A percentile compares a stretch with the other conserved stretches of the same genome.
These are phyloP conservation scores for Gardenia jasminoides DNA, from an alignment of 257 asterid species.

Conservation along the genomic window DNA sequence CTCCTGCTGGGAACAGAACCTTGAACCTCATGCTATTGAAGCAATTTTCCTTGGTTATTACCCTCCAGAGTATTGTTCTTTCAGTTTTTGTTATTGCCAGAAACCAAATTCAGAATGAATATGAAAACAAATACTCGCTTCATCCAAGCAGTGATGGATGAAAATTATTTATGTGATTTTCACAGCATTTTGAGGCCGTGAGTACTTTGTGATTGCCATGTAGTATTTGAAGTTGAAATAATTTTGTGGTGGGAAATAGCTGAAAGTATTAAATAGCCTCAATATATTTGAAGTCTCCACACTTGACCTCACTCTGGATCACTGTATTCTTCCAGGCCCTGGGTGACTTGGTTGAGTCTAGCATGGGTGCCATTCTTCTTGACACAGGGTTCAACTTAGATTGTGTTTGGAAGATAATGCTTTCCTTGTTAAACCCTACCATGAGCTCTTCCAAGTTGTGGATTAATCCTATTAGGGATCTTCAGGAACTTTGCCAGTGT, in stretches of 20 bases:
- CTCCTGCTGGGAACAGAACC: too few relatives aligned
- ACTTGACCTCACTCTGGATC: conserved; percentile 27
- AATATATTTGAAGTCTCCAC: conserved; percentile 20
- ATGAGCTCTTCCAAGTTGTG: conserved; percentile 59
- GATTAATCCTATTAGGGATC: conserved; percentile 66
- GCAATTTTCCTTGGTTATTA: too few relatives aligned
- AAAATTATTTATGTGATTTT: not conserved
- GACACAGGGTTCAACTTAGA: conserved; percentile 78
- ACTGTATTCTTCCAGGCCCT: conserved; percentile 67
- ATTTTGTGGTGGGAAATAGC: not conserved
- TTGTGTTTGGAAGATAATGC: conserved; percentile 63
- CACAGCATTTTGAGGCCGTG: not conserved
- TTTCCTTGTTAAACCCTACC: conserved; percentile 66
- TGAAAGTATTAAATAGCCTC: not conserved
- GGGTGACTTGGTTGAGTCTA: conserved; percentile 95
- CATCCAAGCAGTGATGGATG: too few relatives aligned
- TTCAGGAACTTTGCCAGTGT: conserved; percentile 78
- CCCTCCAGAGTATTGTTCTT: not conserved
- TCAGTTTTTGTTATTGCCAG: too few relatives aligned
- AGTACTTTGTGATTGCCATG: not conserved
- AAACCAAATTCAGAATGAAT: not conserved
- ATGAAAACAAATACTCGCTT: not conserved
- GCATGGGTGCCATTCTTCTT: conserved; percentile 80
- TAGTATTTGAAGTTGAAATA: not conserved
- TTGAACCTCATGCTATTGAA: too few relatives aligned